Base-by-base conservation (phyloP, 148 eudicot genomes). In the Vaccinium vitisidaea region DNA sequence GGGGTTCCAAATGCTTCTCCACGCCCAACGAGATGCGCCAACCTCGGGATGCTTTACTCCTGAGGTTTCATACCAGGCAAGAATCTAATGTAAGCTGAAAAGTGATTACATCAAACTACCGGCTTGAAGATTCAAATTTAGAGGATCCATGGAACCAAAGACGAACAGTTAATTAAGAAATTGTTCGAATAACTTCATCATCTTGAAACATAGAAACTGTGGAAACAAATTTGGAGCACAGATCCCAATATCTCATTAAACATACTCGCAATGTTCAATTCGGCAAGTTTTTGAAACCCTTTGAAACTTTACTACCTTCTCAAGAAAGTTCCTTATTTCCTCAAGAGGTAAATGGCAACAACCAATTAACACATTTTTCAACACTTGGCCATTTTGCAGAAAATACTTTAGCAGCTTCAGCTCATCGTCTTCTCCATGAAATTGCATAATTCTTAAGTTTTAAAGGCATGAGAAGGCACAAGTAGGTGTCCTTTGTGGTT, bases 221-320 rank as follows among this genome's bases (percentile, higher is more conserved):
- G 15, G 23, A 59, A 16, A 59, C 67, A 59, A 59, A 59, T 19
- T 59, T 6, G 9, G 7, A 59, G 23, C 21, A 59, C 19, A 5
- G 15, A 15, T 15, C 6, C 4, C 16, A 11, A 54, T 13, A 12
- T 59, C 23, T 59, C n/a, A 59, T 18, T 13, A 59, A 3, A 9
- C 1, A 6, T 7, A 49, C 9, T 49, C 11, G 19, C 61, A 11
- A 12, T 54, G 5, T 39, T 7, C 19, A 39, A 83, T 23, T 19
- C 54, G 69, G 55, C 85, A 83, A 50, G 39, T 55, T 39, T 36
- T 55, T 36, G 80, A 83, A 53, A 32, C 71, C 71, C 19, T 75
- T 39, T 2, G 80, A 10, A 83, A 23, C 69, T 8, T 39, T 5
- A 48, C 36, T 13, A 83, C 0, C 46, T 9, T 83, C 30, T 75